phyloP scores from a whole-genome alignment of 2,329 filamentous ascomycete genomes.

The Colletotrichum sp. region DNA sequence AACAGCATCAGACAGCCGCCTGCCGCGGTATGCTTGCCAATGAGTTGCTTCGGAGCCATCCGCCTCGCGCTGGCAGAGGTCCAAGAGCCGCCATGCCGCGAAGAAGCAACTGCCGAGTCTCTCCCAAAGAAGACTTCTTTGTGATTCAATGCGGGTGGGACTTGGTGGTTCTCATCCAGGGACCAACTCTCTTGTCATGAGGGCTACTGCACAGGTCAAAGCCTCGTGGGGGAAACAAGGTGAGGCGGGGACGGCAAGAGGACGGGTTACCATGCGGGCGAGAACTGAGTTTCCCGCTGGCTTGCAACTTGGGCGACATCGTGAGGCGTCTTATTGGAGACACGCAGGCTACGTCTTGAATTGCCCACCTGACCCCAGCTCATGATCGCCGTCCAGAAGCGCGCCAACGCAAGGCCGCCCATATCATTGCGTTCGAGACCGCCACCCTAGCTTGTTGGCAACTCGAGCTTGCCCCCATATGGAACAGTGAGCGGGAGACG shows the following conservation, averaged over 20 bases:
- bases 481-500: neutral
- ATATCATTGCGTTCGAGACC: neutral
- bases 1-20: slow-evolving; percentile 1
- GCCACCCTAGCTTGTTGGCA: neutral
- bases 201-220: neutral
- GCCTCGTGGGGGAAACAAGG: neutral
- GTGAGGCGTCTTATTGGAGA: neutral
- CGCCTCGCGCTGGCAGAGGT: neutral
- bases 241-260: neutral
- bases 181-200: neutral
- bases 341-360: neutral
- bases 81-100: neutral
- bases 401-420: neutral
- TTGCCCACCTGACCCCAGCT: neutral
- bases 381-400: neutral
- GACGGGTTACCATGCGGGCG: neutral
- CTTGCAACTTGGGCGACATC: neutral
- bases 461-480: neutral
- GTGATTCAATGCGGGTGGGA: neutral
- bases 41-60: neutral
- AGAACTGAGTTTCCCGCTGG: neutral
- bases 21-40: slow-evolving; percentile 2
- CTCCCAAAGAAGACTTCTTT: neutral
- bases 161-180: neutral
- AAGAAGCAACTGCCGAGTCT: neutral